Percentiles rank a stretch among this genome's conserved stretches.
phyloP scores from a whole-genome alignment of 768 basidiomycete species.

The Kwoniella sp. region DNA sequence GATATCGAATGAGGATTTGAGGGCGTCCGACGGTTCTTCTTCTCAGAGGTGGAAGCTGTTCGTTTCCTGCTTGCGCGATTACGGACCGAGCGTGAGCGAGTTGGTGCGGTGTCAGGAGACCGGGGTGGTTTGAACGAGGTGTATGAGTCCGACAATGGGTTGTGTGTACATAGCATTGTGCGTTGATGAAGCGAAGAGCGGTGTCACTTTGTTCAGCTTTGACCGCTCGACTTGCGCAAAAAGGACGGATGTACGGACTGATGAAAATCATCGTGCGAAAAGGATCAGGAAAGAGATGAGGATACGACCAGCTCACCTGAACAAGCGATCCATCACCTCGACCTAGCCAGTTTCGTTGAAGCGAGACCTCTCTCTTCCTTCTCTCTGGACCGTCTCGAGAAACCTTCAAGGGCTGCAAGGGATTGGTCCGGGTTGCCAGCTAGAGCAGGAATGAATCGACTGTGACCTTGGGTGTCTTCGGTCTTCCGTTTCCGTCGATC shows the following conservation, averaged over 20 bases:
- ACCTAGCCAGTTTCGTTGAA: background rate
- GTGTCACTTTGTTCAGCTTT: no score
- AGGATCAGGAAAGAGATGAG: no score
- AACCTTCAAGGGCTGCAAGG: no score
- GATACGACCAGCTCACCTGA: slow-evolving; percentile 13
- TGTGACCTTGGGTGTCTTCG: no score
- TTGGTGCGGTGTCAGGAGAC: slow-evolving; percentile 4
- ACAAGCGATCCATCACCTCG: slow-evolving; percentile 28
- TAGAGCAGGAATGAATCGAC: no score
- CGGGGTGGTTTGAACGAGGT: background rate
- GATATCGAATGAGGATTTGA: slow-evolving; percentile 2
- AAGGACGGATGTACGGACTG: no score
- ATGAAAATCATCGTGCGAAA: no score
- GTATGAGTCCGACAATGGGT: background rate
- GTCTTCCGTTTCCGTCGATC: no score
- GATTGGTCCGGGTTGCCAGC: no score
- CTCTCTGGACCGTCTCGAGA: background rate
- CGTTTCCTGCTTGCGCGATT: slow-evolving; percentile 20
- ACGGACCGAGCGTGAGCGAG: slow-evolving; percentile 6
- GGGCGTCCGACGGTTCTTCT: slow-evolving; percentile 10
- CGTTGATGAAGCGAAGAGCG: background rate
- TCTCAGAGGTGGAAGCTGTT: slow-evolving; percentile 22
- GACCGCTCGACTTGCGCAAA: no score
- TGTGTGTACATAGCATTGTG: background rate
- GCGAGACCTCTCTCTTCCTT: background rate